Conservation (phyloP, 352 stramenopile species). For the Phytopythium sindhum region DNA sequence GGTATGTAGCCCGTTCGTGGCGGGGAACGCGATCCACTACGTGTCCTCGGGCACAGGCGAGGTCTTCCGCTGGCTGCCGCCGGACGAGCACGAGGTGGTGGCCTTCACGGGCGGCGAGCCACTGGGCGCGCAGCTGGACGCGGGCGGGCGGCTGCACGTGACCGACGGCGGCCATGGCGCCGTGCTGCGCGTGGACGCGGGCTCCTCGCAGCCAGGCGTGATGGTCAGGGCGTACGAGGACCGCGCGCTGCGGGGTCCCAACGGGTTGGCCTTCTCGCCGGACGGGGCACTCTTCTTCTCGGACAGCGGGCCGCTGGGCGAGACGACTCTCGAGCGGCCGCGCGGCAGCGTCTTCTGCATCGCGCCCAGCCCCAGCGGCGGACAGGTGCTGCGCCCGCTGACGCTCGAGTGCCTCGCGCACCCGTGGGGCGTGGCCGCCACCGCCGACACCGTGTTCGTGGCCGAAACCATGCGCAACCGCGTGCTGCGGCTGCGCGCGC, state of each 20-base stretch:
- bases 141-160: conserved; percentile 52
- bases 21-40: conserved; percentile 48
- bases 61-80: conserved; percentile 45
- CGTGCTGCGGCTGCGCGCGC: conserved; percentile 61
- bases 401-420: conserved; percentile 77
- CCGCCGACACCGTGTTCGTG: conserved; percentile 49
- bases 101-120: conserved; percentile 72
- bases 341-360: conserved; percentile 81
- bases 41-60: conserved; percentile 71
- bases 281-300: conserved; percentile 81
- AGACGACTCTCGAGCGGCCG: conserved; percentile 81
- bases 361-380: conserved; percentile 50
- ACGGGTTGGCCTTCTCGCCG: conserved; percentile 49
- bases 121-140: conserved; percentile 63
- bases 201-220: conserved; percentile 51
- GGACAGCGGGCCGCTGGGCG: conserved; percentile 78
- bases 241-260: conserved; percentile 67
- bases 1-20: conserved; percentile 73
- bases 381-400: conserved; percentile 71
- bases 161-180: conserved; percentile 71
- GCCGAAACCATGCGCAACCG: conserved; percentile 83
- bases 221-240: conserved; percentile 87
- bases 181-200: conserved; percentile 58
- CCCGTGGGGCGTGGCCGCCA: conserved; percentile 60
- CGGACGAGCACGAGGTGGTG: conserved; percentile 44